Percentiles rank a stretch among this genome's conserved stretches.
Evolutionary conservation across 352 stramenopile species (phyloP).

Genomic region (Globisporangium emineosum): DNA sequence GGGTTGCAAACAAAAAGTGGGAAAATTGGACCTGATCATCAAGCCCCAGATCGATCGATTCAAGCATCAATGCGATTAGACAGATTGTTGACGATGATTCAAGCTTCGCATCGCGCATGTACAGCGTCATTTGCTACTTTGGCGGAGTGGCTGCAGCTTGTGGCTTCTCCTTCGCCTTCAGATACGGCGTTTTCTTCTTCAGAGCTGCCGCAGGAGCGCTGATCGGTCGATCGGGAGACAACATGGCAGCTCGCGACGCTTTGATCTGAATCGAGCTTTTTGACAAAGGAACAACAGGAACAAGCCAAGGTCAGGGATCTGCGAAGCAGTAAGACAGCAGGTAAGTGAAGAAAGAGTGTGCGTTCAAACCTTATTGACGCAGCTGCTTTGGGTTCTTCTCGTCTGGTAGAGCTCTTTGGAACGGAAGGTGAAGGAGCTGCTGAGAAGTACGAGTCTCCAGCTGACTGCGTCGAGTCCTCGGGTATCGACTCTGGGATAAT

Average conservation of each 20-base stretch:
- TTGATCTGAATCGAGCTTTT: slow-evolving; percentile 39
- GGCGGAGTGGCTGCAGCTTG: slow-evolving; percentile 3
- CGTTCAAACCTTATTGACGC: slow-evolving; percentile 16
- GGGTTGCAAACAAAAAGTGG: neutral
- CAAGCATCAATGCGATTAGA: neutral
- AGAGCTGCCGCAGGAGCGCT: slow-evolving; percentile 39
- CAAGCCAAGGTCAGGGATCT: neutral
- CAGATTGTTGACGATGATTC: neutral
- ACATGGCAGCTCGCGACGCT: slow-evolving; percentile 31
- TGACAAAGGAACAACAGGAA: neutral
- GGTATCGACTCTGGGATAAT: slow-evolving; percentile 13
- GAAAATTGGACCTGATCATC: neutral
- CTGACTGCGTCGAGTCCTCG: slow-evolving; percentile 10
- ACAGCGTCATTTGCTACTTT: slow-evolving; percentile 5
- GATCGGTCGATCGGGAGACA: slow-evolving; percentile 42
- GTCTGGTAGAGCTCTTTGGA: neutral
- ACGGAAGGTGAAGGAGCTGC: neutral
- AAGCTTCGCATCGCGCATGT: neutral
- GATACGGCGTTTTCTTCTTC: slow-evolving; percentile 40
- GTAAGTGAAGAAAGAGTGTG: too few species aligned
- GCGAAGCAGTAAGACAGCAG: neutral
- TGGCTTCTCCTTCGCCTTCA: slow-evolving; percentile 18
- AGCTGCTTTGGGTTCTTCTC: slow-evolving; percentile 6
- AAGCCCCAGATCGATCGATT: neutral
- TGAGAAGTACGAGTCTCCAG: neutral